phyloP scores from a whole-genome alignment of 371 early-diverging fungal species.

The Circinella minor region DNA sequence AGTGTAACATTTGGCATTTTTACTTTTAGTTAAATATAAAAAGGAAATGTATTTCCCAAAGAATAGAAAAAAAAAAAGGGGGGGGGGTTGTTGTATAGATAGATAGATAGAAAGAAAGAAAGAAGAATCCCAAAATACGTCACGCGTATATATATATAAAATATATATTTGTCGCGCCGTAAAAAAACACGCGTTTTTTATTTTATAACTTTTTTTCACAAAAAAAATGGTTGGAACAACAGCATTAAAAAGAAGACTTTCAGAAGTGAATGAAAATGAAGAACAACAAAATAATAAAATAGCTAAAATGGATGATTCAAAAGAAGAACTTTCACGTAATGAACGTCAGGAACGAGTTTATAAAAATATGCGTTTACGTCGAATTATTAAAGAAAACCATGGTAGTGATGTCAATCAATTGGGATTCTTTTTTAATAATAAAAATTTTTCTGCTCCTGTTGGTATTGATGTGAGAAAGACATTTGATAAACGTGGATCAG shows the following conservation, averaged over 20 bases:
- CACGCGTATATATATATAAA: neutral
- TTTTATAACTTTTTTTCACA: neutral
- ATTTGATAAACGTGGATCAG: conserved; percentile 72
- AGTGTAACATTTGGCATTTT: conserved; percentile 32
- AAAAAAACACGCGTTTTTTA: neutral
- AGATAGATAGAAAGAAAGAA: too few relatives aligned
- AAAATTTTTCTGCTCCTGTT: conserved; percentile 55
- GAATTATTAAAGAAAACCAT: conserved; percentile 90
- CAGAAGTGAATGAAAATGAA: conserved; percentile 5
- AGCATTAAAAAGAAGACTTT: conserved; percentile 20
- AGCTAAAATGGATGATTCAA: neutral
- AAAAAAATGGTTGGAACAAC: conserved; percentile 14
- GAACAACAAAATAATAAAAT: conserved; percentile 12
- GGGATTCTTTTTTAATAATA: conserved; percentile 70
- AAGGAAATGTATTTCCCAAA: too few relatives aligned
- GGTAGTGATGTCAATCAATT: conserved; percentile 73
- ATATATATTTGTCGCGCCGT: too few relatives aligned
- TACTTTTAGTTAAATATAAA: too few relatives aligned
- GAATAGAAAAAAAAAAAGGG: neutral
- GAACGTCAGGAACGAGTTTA: conserved; percentile 55
- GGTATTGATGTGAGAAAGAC: conserved; percentile 59
- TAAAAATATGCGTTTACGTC: conserved; percentile 73
- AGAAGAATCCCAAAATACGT: neutral
- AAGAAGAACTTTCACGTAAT: conserved; percentile 17
- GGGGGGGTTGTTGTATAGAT: too few relatives aligned